Evolutionary conservation across 129 eudicot species (phyloP), one percentile per base, ranked within the genome.

Genomic region (Tagetes patula): DNA sequence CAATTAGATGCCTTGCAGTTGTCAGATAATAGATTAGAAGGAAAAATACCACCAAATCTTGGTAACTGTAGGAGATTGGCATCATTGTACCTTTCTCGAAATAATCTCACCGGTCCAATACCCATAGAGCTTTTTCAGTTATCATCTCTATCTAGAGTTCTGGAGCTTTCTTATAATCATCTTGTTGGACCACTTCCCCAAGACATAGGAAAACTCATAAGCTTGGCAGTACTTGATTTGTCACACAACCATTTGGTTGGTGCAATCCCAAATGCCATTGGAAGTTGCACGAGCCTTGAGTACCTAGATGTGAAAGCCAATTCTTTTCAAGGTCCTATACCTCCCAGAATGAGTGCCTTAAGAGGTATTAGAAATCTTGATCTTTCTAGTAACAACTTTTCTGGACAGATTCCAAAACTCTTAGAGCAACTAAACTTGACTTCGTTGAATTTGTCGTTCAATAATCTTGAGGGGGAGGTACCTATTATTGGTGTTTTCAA

Each of bases 341-440:
- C 81, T 70, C 31, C 42, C 32, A 11, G 65, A 0, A 41, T 81
- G 55, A 65, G 69, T 27, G 67, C 36, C 1, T 54, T 76, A 48
- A 64, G 27, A 20, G 27, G 27, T 20, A 20, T 20, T 20, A 20
- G 27, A 20, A 20, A 20, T 20, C 27, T 20, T 70, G 65, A 81
- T 46, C 78, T 81, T 33, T 81, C 81, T 27, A 58, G 65, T 2
- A 81, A 81, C 74, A 75, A 81, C 64, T 64, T 75, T 27, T 75
- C 84, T 0, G 81, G 77, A 3, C 32, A 75, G 34, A 75, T 75
- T 70, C 84, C 84, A n/a, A 61, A 27, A 43, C 71, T 76, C 74
- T 76, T 81, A 66, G 81, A 30, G 43, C 13, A 54, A 6, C 62
- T 75, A 62, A 49, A 70, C 58, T 42, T 80, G 73, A 68, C 77